Conservation (phyloP, 441 rosid species). For the Populus hybrid region DNA sequence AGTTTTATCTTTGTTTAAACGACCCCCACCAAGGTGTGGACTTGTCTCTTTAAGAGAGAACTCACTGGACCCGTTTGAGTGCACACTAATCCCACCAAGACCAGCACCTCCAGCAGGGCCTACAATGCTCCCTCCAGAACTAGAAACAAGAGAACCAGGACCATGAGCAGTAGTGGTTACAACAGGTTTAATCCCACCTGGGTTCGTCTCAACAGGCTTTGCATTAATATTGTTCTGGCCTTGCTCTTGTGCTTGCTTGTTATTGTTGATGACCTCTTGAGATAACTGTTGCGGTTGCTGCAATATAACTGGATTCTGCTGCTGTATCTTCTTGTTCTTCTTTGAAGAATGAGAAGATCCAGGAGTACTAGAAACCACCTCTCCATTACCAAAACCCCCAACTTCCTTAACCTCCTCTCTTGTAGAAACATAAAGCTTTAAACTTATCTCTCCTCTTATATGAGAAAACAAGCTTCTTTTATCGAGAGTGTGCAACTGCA, state of each 20-base stretch:
- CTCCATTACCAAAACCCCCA: conserved; percentile 24
- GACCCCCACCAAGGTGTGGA: conserved; percentile 53
- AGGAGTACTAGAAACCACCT: conserved; percentile 18
- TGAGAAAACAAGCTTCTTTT: conserved; percentile 71
- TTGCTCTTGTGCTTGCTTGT: conserved; percentile 32
- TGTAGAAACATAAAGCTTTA: conserved; percentile 48
- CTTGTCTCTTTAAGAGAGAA: conserved; percentile 51
- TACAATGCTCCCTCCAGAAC: conserved; percentile 9
- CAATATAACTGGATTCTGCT: conserved; percentile 35
- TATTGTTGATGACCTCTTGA: conserved; percentile 24
- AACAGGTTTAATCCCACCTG: conserved; percentile 51
- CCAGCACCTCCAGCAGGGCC: conserved; percentile 18
- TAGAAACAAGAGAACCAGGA: conserved; percentile 28
- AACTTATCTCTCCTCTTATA: conserved; percentile 59
- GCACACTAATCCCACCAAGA: conserved; percentile 24
- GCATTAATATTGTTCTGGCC: conserved; percentile 27
- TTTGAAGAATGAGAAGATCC: conserved; percentile 28
- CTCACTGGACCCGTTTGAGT: conserved; percentile 35
- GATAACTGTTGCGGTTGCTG: conserved; percentile 28
- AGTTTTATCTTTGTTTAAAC: conserved; percentile 29
- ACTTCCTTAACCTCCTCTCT: conserved; percentile 30
- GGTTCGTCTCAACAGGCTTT: conserved; percentile 45
- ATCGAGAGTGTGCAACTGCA: conserved; percentile 57
- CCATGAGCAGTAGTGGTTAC: conserved; percentile 45
- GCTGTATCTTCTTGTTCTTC: conserved; percentile 51